Base-by-base conservation (phyloP, 176 grass and related monocot species). In the Chrysopogon serrulatus region DNA sequence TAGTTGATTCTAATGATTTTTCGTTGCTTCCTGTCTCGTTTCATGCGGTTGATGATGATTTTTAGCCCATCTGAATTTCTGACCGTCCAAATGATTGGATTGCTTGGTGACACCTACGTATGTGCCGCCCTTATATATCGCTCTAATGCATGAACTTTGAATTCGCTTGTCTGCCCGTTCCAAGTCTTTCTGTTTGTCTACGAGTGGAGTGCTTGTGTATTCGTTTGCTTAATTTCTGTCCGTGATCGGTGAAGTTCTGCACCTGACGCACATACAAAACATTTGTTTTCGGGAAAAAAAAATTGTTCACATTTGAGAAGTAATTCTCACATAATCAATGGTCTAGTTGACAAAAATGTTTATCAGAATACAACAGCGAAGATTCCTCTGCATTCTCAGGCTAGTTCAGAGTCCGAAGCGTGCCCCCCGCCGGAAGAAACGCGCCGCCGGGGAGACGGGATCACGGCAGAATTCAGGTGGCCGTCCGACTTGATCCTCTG, bases 371-470 rank as follows among this genome's bases (percentile, higher is more conserved):
- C 61, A 45, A 1, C 0, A 4, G 1, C 16, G 23, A n/a, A 32
- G 16, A 32, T 45, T 12, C 18, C 9, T 14, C 4, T 40, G 42
- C 33, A 11, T 79, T 32, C 67, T 36, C 16, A 96, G 11, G 79
- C 60, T 70, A 94, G 14, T 30, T 94, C 96, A 0, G 91, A 96
- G 44, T 94, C 93, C 11, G 93, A 96, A 48, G 87, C 83, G 37
- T 90, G 71, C 0, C 91, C 93, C 0, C 83, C 86, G 47, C 83
- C 76, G 28, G 30, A 34, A 2, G 30, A 34, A 2, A 2, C 42
- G 34, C 79, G 73, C 42, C 91, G 76, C 49, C 91, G 87, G 8
- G 76, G 39, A 5, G 51, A 53, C 3, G 74, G 87, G 24, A 65
- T 68, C 33, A 37, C 28, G 8, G 82, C 68, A 2, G 43, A 31